Percentiles rank a stretch among this genome's conserved stretches.
Evolutionary conservation across 768 basidiomycete species (phyloP).

Genomic region (Pulveroboletus sp.): DNA sequence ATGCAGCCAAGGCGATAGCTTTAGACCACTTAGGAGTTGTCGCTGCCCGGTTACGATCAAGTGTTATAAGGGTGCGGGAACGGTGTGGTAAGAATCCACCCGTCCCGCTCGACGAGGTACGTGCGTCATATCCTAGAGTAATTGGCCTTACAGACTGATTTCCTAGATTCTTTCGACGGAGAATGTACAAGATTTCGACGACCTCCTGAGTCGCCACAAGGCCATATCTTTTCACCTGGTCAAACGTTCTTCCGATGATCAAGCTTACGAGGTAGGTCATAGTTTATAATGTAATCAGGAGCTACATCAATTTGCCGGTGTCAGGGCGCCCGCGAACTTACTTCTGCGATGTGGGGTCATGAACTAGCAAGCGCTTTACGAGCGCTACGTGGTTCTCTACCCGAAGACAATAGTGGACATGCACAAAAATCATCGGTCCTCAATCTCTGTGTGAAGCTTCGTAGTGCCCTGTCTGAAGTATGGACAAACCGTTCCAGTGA

Average conservation of each 20-base stretch:
- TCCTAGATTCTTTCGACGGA: constrained; percentile 49
- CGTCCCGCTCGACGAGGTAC: constrained; percentile 70
- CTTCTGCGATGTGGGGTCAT: constrained; percentile 73
- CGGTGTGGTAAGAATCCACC: constrained; percentile 36
- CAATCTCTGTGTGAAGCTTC: constrained; percentile 53
- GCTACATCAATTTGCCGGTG: background rate
- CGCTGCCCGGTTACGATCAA: constrained; percentile 71
- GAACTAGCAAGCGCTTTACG: constrained; percentile 72
- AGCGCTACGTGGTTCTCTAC: constrained; percentile 48
- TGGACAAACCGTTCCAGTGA: constrained; percentile 69
- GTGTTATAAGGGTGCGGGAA: constrained; percentile 37
- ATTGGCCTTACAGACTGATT: background rate
- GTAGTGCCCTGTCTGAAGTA: constrained; percentile 59
- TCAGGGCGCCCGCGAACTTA: constrained; percentile 77
- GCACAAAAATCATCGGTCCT: constrained; percentile 5
- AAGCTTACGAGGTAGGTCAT: constrained; percentile 67
- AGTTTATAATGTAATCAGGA: background rate
- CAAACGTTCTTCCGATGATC: constrained; percentile 72
- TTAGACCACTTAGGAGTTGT: constrained; percentile 94
- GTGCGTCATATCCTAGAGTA: background rate
- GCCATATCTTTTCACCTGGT: constrained; percentile 63
- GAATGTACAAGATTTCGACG: constrained; percentile 50
- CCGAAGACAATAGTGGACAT: constrained; percentile 35
- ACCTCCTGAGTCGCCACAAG: constrained; percentile 56
- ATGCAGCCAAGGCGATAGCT: constrained; percentile 83